Evolutionary conservation across 2,329 filamentous ascomycete species (phyloP).

Genomic region (Alternaria brassicae): DNA sequence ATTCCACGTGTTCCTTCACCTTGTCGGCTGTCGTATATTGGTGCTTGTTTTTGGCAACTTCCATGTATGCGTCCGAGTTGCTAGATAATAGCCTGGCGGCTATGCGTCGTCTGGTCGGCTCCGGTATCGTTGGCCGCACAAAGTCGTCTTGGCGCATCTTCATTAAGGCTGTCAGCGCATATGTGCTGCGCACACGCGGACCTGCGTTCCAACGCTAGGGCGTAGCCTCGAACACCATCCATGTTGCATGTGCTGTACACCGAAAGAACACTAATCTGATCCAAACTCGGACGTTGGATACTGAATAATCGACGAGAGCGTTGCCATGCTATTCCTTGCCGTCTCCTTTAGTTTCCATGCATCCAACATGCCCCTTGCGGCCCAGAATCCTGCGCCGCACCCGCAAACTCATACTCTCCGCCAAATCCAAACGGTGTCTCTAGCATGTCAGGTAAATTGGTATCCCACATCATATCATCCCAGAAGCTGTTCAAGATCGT

Average conservation of each 20-base stretch:
- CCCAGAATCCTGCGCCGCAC: conserved; percentile 43
- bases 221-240: neutral
- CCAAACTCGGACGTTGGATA: neutral
- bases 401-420: conserved; percentile 47
- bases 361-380: conserved; percentile 45
- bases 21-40: neutral
- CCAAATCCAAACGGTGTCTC: conserved; percentile 45
- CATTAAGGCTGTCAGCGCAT: neutral
- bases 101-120: neutral
- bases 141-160: neutral
- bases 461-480: conserved; percentile 55
- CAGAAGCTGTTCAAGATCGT: conserved; percentile 47
- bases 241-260: neutral
- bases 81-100: neutral
- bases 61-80: neutral
- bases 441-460: conserved; percentile 47
- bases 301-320: neutral
- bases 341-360: conserved; percentile 38
- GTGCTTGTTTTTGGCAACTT: neutral
- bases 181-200: neutral
- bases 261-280: neutral
- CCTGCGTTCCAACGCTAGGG: neutral
- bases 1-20: neutral
- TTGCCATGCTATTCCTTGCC: neutral
- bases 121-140: neutral